These are phyloP conservation scores for Silene vulgaris DNA, from an alignment of 179 eudicot species.

Conservation along the genomic window DNA sequence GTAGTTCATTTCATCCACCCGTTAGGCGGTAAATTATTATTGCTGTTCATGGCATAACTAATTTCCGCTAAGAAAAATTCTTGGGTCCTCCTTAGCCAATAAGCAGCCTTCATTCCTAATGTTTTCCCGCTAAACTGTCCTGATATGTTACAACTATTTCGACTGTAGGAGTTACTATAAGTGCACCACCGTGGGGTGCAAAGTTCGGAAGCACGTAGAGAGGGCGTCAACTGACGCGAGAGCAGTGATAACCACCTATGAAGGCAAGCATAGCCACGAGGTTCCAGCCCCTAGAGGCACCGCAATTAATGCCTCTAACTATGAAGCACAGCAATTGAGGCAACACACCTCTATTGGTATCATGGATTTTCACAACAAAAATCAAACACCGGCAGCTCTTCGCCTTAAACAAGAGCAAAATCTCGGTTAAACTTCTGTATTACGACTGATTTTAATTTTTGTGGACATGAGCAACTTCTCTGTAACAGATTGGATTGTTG, in stretches of 20 bases:
- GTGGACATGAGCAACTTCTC: background rate
- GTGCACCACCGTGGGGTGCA: conserved; percentile 47
- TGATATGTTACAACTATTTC: too few relatives aligned
- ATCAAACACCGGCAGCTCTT: conserved; percentile 26
- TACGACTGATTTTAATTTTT: background rate
- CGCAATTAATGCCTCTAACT: conserved; percentile 1
- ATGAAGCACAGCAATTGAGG: conserved; percentile 17
- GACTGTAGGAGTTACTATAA: conserved; percentile 43
- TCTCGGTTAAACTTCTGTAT: background rate
- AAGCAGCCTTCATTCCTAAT: too few relatives aligned
- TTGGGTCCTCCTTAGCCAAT: too few relatives aligned
- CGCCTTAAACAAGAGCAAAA: conserved; percentile 38
- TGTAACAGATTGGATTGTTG: background rate
- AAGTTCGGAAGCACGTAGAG: conserved; percentile 50
- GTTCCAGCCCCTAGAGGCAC: conserved; percentile 35
- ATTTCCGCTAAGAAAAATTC: too few relatives aligned
- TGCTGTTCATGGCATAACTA: too few relatives aligned
- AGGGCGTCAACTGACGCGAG: conserved; percentile 45
- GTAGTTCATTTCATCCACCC: too few relatives aligned
- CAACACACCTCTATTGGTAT: conserved; percentile 15
- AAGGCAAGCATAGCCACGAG: conserved; percentile 53
- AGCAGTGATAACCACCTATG: conserved; percentile 53
- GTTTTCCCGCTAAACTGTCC: too few relatives aligned
- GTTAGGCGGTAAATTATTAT: too few relatives aligned
- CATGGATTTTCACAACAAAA: conserved; percentile 22